Evolutionary conservation across 148 eudicot genomes (phyloP).

Genomic region (Rhododendron williamsianum): DNA sequence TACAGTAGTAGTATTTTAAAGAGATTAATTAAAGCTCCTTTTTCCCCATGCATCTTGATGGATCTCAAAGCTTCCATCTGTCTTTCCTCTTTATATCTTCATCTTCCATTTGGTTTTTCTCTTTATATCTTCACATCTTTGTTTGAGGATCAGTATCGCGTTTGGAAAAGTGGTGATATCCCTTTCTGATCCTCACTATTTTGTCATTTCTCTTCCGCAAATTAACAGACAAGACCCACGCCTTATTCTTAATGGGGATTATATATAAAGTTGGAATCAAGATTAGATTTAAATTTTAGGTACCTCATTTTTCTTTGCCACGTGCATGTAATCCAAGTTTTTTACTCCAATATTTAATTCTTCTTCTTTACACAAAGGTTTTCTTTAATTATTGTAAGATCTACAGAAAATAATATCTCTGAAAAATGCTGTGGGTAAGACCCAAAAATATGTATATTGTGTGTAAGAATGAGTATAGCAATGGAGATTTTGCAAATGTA

Average conservation of each 20-base stretch:
- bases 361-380: background rate
- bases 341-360: background rate
- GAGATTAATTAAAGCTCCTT: background rate
- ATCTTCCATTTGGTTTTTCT: background rate
- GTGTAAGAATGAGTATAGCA: background rate
- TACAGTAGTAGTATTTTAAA: background rate
- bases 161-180: background rate
- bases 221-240: background rate
- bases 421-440: too few species aligned
- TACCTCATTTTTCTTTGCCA: background rate
- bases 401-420: background rate
- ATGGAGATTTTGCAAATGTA: background rate
- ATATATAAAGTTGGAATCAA: background rate
- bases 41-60: background rate
- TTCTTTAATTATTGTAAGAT: too few species aligned
- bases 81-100: background rate
- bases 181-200: background rate
- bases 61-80: background rate
- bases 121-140: background rate
- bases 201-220: background rate
- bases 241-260: background rate
- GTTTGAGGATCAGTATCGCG: background rate
- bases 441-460: too few species aligned
- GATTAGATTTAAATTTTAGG: background rate
- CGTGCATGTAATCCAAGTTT: background rate